Conservation (phyloP, 2,329 filamentous ascomycete species). For the Thelonectria blattea region DNA sequence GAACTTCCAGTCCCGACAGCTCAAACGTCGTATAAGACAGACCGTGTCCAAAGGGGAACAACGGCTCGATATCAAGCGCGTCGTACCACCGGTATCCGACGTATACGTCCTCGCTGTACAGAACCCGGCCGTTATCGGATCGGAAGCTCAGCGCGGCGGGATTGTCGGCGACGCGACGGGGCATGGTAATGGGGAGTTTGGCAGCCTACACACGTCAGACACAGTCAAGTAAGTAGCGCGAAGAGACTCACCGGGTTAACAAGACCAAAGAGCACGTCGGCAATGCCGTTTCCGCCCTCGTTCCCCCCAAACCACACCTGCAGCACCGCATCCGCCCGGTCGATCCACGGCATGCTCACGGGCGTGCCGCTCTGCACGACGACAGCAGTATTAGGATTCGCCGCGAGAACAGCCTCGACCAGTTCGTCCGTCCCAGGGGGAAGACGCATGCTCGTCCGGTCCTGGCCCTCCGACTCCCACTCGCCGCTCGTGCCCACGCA, state of each 20-base stretch:
- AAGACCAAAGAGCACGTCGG: constrained; percentile 27
- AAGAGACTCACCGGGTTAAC: constrained; percentile 22
- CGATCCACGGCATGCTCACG: constrained; percentile 26
- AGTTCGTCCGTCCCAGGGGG: constrained; percentile 23
- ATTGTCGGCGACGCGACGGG: constrained; percentile 23
- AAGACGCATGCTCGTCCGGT: constrained; percentile 25
- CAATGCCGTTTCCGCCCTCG: constrained; percentile 28
- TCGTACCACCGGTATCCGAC: constrained; percentile 30
- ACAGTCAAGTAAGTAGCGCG: neutral
- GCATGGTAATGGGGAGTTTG: constrained; percentile 28
- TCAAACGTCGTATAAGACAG: constrained; percentile 27
- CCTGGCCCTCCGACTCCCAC: constrained; percentile 27
- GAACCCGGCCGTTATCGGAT: constrained; percentile 22
- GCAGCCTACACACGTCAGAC: constrained; percentile 6
- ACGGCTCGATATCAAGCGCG: constrained; percentile 19
- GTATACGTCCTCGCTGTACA: constrained; percentile 29
- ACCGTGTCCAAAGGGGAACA: constrained; percentile 28
- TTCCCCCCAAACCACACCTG: constrained; percentile 31
- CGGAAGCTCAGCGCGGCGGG: constrained; percentile 26
- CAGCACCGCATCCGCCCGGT: constrained; percentile 13
- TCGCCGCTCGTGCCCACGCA: constrained; percentile 26
- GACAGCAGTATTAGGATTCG: constrained; percentile 22
- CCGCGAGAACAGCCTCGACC: constrained; percentile 20
- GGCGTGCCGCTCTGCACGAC: constrained; percentile 29
- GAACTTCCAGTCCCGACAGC: constrained; percentile 12